Evolutionary conservation across 352 stramenopile species (phyloP).

Genomic region (Pythium folliculosum): DNA sequence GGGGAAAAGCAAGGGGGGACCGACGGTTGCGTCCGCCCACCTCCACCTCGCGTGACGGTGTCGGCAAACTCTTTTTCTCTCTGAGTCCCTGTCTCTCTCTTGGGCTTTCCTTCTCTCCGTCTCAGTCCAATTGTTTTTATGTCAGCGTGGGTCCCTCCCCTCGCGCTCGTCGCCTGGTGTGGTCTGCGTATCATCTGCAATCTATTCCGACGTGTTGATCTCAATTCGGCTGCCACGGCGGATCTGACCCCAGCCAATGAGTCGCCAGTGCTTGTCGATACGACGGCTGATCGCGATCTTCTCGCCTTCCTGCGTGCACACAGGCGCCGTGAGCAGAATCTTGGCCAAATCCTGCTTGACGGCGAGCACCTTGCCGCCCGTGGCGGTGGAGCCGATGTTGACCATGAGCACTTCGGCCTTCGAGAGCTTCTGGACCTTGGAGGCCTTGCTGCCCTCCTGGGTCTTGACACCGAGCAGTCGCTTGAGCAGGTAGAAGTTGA

Average conservation of each 20-base stretch:
- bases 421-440: slow-evolving; percentile 98
- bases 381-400: slow-evolving; percentile 99
- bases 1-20: neutral
- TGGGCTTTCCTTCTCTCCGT: neutral
- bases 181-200: slow-evolving; percentile 29
- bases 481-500: slow-evolving; percentile 99
- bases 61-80: neutral
- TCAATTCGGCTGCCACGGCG: slow-evolving; percentile 96
- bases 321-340: slow-evolving; percentile 98
- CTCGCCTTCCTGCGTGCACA: slow-evolving; percentile 99
- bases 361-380: slow-evolving; percentile 94
- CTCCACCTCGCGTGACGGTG: neutral
- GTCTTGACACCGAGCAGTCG: slow-evolving; percentile 99
- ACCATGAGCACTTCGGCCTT: slow-evolving; percentile 99
- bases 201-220: slow-evolving; percentile 87
- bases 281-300: slow-evolving; percentile 99
- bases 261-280: slow-evolving; percentile 99
- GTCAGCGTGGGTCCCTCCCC: neutral
- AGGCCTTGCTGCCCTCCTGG: slow-evolving; percentile 98
- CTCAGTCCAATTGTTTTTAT: neutral
- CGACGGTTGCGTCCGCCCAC: slow-evolving; percentile 5
- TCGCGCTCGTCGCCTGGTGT: neutral
- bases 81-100: too few relatives aligned
- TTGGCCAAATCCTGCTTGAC: slow-evolving; percentile 98
- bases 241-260: slow-evolving; percentile 99